These are phyloP conservation scores for Plasmodium gonderi DNA, from an alignment of 169 alveolate genomes.

Conservation along the genomic window DNA sequence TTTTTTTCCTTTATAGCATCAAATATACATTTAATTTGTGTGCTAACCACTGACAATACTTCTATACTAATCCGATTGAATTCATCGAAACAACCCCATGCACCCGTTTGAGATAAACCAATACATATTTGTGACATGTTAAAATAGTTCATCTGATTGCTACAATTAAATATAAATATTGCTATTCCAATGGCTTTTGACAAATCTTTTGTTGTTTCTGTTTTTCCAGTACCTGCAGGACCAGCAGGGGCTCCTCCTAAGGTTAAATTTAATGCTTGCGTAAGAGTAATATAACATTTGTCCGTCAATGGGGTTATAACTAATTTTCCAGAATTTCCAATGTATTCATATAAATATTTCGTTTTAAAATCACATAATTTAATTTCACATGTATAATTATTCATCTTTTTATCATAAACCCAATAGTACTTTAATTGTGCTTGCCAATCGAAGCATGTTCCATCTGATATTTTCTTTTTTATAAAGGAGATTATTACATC, in stretches of 20 bases:
- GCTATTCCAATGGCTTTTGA: slow-evolving; percentile 96
- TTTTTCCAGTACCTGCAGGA: slow-evolving; percentile 99
- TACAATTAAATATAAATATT: slow-evolving; percentile 97
- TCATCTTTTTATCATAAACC: slow-evolving; percentile 78
- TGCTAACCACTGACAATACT: slow-evolving; percentile 97
- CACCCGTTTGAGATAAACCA: slow-evolving; percentile 96
- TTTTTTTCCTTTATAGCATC: slow-evolving; percentile 91
- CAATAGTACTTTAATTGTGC: slow-evolving; percentile 96
- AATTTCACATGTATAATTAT: slow-evolving; percentile 89
- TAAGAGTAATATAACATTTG: slow-evolving; percentile 95
- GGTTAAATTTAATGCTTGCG: slow-evolving; percentile 93
- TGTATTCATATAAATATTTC: slow-evolving; percentile 95
- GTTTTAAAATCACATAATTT: slow-evolving; percentile 95
- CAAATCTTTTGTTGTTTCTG: slow-evolving; percentile 97
- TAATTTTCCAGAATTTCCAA: slow-evolving; percentile 95
- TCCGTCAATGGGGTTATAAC: slow-evolving; percentile 98
- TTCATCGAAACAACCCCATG: slow-evolving; percentile 99
- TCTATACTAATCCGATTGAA: slow-evolving; percentile 96
- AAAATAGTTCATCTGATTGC: slow-evolving; percentile 91
- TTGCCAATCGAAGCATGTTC: slow-evolving; percentile 95
- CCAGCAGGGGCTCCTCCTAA: slow-evolving; percentile 98
- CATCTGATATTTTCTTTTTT: slow-evolving; percentile 89
- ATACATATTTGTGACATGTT: slow-evolving; percentile 96
- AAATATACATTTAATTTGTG: slow-evolving; percentile 95
- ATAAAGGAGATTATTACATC: slow-evolving; percentile 96